Conservation (phyloP, 345 rosid species). For the Chamaenerion angustifolium region DNA sequence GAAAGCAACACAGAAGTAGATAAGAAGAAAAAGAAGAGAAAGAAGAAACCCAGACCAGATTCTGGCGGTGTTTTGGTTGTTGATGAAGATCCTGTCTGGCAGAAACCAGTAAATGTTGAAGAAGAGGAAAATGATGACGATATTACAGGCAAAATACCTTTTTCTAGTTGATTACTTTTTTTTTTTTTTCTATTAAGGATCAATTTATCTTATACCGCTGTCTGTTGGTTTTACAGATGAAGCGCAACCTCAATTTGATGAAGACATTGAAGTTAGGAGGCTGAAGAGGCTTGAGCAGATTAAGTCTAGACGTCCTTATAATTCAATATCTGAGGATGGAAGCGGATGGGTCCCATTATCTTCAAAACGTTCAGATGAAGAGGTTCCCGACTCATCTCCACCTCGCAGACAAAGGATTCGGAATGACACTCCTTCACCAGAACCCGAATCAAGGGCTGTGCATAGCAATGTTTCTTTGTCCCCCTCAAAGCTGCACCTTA, state of each 20-base stretch:
- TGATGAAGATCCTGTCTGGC: conserved; percentile 91
- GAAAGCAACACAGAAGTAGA: conserved; percentile 31
- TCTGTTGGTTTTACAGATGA: conserved; percentile 31
- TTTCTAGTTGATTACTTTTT: not conserved
- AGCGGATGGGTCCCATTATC: conserved; percentile 83
- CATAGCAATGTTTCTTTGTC: conserved; percentile 35
- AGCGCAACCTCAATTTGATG: conserved; percentile 54
- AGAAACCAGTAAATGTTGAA: conserved; percentile 43
- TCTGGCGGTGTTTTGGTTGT: conserved; percentile 51
- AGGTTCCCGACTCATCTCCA: conserved; percentile 46
- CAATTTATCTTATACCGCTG: not conserved
- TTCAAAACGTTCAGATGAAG: conserved; percentile 8
- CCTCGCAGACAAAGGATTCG: conserved; percentile 34
- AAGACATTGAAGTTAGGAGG: conserved; percentile 82
- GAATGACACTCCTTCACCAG: conserved; percentile 53
- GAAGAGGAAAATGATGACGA: conserved; percentile 54
- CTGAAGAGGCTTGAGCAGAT: conserved; percentile 67
- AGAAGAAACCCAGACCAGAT: conserved; percentile 34
- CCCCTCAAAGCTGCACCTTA: conserved; percentile 21
- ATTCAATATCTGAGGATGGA: conserved; percentile 83
- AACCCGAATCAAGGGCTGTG: conserved; percentile 19
- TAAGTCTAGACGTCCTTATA: conserved; percentile 38
- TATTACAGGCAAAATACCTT: conserved; percentile 39
- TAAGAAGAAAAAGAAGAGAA: conserved; percentile 51
- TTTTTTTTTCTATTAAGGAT: not conserved